Percentiles rank a stretch among this genome's conserved stretches.
Conservation (phyloP, 805 yeast genomes). For the Suhomyces vadensis region DNA sequence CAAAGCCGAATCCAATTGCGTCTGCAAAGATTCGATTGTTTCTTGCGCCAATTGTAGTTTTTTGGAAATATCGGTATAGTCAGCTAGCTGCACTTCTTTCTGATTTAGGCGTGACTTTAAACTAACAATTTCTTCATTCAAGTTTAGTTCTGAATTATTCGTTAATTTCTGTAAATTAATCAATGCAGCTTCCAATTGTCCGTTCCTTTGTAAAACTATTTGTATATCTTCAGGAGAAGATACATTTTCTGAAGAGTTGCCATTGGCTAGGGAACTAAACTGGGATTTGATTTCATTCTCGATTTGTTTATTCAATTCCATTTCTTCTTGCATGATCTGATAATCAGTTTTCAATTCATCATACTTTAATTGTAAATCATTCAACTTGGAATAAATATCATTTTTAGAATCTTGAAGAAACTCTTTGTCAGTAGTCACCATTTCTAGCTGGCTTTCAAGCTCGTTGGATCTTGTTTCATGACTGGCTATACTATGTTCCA, state of each 20-base stretch:
- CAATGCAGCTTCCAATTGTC: conserved; percentile 44
- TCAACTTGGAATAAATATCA: conserved; percentile 25
- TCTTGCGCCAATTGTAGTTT: conserved; percentile 23
- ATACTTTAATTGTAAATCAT: conserved; percentile 28
- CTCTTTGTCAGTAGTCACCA: conserved; percentile 46
- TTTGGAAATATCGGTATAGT: conserved; percentile 25
- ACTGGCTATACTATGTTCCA: conserved; percentile 16
- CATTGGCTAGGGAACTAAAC: conserved; percentile 5
- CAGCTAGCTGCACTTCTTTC: conserved; percentile 33
- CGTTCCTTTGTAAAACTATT: conserved; percentile 32
- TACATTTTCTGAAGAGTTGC: conserved; percentile 8
- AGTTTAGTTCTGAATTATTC: conserved; percentile 23
- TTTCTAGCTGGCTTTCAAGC: conserved; percentile 30
- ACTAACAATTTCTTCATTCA: conserved; percentile 20
- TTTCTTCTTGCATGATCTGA: conserved; percentile 35
- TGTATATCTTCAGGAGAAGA: conserved; percentile 20
- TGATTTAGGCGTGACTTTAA: conserved; percentile 14
- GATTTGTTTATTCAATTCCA: conserved; percentile 38
- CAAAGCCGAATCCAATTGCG: conserved; percentile 33
- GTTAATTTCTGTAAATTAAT: conserved; percentile 30
- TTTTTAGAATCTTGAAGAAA: conserved; percentile 36
- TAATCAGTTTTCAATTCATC: conserved; percentile 31
- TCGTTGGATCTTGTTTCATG: conserved; percentile 5
- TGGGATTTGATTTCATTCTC: conserved; percentile 30
- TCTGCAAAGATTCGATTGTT: conserved; percentile 27